phyloP scores from a whole-genome alignment of 1,284 basidiomycete species.

The Agaricales sp. region DNA sequence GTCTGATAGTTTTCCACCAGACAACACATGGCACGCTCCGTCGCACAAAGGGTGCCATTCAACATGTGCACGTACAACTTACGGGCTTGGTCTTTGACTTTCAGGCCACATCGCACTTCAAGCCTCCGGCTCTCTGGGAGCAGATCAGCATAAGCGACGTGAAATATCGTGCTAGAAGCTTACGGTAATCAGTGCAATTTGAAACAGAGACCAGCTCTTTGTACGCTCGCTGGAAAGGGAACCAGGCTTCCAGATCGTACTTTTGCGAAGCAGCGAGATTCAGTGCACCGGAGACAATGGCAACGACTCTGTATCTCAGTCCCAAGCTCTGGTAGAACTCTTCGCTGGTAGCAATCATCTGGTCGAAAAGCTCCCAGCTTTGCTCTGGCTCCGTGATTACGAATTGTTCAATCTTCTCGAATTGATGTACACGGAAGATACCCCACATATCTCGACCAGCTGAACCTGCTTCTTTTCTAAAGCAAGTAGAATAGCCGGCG shows the following conservation, averaged over 20 bases:
- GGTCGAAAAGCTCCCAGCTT: constrained; percentile 91
- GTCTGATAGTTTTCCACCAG: constrained; percentile 99
- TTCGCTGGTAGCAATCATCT: constrained; percentile 85
- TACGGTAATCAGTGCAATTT: constrained; percentile 93
- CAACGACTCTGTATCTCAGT: constrained; percentile 86
- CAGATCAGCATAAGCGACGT: constrained; percentile 10
- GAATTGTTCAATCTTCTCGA: constrained; percentile 99
- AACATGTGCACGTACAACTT: constrained; percentile 96
- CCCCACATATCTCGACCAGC: constrained; percentile 99
- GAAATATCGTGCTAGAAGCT: constrained; percentile 26
- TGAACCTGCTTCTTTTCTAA: constrained; percentile 97
- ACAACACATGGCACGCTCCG: constrained; percentile 93
- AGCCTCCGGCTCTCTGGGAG: constrained; percentile 76
- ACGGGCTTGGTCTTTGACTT: constrained; percentile 77
- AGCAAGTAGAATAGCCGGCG: constrained; percentile 89
- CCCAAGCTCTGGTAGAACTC: constrained; percentile 94
- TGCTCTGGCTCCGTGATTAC: constrained; percentile 90
- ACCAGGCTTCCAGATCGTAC: constrained; percentile 98
- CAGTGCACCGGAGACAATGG: constrained; percentile 93
- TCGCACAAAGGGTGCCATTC: constrained; percentile 96
- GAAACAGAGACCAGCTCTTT: constrained; percentile 93
- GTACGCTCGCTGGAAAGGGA: constrained; percentile 94
- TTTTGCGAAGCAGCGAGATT: constrained; percentile 97
- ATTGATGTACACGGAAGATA: constrained; percentile 99
- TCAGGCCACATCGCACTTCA: constrained; percentile 85